Evolutionary conservation across 768 basidiomycete species (phyloP).

Genomic region (Pluteus cervinus): DNA sequence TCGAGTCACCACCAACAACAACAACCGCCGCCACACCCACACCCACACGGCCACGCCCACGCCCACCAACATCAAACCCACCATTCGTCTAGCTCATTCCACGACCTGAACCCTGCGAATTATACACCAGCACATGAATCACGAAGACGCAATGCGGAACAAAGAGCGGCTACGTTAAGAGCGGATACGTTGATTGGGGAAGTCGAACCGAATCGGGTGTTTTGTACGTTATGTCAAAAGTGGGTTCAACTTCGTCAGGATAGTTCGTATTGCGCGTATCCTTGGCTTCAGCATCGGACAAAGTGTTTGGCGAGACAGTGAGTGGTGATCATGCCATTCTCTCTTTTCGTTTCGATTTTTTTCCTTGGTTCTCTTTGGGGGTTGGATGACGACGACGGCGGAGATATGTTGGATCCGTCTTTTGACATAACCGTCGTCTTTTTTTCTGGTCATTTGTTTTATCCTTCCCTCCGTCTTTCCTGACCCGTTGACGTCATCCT

Average conservation of each 20-base stretch:
- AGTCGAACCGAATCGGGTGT: constrained; percentile 71
- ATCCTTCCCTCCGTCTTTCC: too few species aligned
- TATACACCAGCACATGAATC: constrained; percentile 59
- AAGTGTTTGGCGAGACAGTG: constrained; percentile 74
- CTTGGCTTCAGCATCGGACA: constrained; percentile 72
- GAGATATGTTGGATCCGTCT: constrained; percentile 3
- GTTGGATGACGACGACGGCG: not conserved
- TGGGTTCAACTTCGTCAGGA: constrained; percentile 83
- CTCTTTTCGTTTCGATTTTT: constrained; percentile 1
- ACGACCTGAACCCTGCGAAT: constrained; percentile 52
- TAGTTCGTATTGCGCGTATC: constrained; percentile 73
- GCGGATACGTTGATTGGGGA: constrained; percentile 59
- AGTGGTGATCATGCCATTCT: constrained; percentile 15
- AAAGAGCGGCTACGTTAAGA: constrained; percentile 65
- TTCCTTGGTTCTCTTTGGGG: constrained; percentile 6
- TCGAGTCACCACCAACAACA: constrained; percentile 1
- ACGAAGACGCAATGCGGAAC: constrained; percentile 71
- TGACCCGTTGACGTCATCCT: too few species aligned
- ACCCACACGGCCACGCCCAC: constrained; percentile 7
- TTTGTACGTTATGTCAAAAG: constrained; percentile 70
- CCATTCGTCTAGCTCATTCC: constrained; percentile 38
- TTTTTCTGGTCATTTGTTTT: too few species aligned
- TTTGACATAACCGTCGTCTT: too few species aligned
- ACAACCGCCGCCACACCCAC: constrained; percentile 9
- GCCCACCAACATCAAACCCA: constrained; percentile 12